phyloP scores from a whole-genome alignment of 345 rosid genomes.

The Eucalyptus pauciflora region DNA sequence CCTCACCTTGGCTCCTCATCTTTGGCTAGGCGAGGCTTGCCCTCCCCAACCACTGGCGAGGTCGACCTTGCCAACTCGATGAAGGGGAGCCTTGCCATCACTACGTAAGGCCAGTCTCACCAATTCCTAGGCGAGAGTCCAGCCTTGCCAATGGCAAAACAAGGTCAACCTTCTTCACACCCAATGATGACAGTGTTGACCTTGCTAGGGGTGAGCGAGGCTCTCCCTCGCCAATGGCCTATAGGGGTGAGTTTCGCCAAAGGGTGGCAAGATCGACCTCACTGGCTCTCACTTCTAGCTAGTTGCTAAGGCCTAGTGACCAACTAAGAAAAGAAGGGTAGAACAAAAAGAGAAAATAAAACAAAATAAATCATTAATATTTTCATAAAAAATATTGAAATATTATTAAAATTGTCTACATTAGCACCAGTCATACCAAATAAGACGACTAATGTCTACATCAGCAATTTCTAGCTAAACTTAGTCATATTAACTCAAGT shows the following conservation, averaged over 20 bases:
- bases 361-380: too few relatives aligned
- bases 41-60: background rate
- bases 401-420: too few relatives aligned
- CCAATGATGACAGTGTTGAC: background rate
- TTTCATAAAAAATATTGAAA: too few relatives aligned
- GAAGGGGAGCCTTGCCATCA: accelerated
- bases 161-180: background rate
- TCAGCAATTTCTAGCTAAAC: accelerated
- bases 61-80: accelerated
- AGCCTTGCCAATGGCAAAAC: accelerated
- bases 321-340: background rate
- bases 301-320: accelerated
- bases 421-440: accelerated
- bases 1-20: background rate
- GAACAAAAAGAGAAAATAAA: accelerated
- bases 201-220: background rate
- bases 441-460: background rate
- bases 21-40: background rate
- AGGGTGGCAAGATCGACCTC: accelerated
- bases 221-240: accelerated
- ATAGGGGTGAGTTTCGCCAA: background rate
- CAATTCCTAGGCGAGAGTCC: accelerated
- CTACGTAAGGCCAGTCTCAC: accelerated
- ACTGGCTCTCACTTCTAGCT: accelerated
- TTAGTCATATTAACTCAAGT: too few relatives aligned